Percentiles rank a stretch among this genome's conserved stretches.
Evolutionary conservation across 202 grass and related monocot species (phyloP).

Genomic region (Zoysia matrella): DNA sequence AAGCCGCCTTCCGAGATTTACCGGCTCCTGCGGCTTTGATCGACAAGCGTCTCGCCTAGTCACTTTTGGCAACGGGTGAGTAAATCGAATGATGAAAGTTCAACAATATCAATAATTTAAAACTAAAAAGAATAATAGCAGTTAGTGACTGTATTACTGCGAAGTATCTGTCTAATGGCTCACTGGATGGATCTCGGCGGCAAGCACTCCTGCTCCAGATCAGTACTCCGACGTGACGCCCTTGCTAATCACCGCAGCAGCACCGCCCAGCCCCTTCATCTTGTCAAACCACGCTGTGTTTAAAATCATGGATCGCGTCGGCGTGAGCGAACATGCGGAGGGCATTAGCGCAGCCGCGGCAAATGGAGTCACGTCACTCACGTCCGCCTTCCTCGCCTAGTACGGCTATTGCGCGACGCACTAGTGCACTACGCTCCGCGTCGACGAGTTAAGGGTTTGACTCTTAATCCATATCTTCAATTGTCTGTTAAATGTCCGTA

Average conservation of each 20-base stretch:
- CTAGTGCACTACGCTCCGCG: not conserved
- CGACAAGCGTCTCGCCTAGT: not conserved
- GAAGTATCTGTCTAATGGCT: too few relatives aligned
- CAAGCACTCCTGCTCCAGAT: not conserved
- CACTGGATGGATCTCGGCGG: not conserved
- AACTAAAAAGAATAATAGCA: too few relatives aligned
- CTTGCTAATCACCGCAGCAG: not conserved
- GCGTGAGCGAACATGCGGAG: conserved; percentile 26
- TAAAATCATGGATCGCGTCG: not conserved
- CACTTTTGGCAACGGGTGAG: too few relatives aligned
- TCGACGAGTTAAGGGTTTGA: conserved; percentile 32
- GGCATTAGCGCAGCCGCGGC: not conserved
- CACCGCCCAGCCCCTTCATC: not conserved
- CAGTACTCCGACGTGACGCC: not conserved
- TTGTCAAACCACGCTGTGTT: too few relatives aligned
- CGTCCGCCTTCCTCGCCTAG: conserved; percentile 3
- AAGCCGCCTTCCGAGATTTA: not conserved
- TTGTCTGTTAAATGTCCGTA: conserved; percentile 37
- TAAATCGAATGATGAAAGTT: too few relatives aligned
- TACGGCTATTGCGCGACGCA: conserved; percentile 4
- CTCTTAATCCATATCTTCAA: not conserved
- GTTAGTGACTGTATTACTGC: too few relatives aligned
- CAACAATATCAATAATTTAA: too few relatives aligned
- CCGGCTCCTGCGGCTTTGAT: not conserved
- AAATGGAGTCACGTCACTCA: conserved; percentile 14